Percentiles rank a stretch among this genome's conserved stretches.
These are phyloP conservation scores for Backusella parvicylindrica DNA, from an alignment of 192 early-diverging fungal species.

Conservation along the genomic window DNA sequence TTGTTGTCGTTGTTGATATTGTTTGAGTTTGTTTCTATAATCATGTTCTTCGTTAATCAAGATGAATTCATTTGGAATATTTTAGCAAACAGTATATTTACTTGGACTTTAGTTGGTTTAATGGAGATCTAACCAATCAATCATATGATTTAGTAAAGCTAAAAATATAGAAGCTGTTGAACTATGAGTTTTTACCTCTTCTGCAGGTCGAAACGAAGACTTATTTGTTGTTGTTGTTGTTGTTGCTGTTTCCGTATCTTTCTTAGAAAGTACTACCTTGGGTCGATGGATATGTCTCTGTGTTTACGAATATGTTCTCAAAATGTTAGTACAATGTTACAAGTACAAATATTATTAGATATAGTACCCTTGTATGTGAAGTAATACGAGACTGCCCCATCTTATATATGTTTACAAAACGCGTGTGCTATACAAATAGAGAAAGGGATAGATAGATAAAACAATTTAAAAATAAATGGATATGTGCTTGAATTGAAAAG, in stretches of 20 bases:
- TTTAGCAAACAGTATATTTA: not conserved
- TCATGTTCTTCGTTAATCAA: not conserved
- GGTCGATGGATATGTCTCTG: not conserved
- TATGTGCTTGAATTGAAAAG: not conserved
- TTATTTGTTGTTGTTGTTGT: not conserved
- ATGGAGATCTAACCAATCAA: not conserved
- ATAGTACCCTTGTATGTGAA: not conserved
- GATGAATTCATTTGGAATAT: not conserved
- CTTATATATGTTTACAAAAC: not conserved
- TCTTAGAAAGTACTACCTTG: not conserved
- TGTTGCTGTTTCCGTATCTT: not conserved
- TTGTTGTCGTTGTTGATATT: not conserved
- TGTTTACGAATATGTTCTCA: too few relatives aligned
- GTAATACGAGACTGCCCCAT: not conserved
- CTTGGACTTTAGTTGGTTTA: slow-evolving; percentile 2
- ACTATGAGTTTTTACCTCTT: not conserved
- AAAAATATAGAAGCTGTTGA: not conserved
- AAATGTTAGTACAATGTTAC: not conserved
- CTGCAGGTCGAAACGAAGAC: slow-evolving; percentile 3
- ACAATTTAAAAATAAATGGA: not conserved
- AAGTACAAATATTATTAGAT: not conserved
- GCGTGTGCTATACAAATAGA: not conserved
- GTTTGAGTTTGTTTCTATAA: not conserved
- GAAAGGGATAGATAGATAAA: not conserved
- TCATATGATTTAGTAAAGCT: not conserved